phyloP scores from a whole-genome alignment of 2,329 filamentous ascomycete genomes.

The Colletotrichum truncatum region DNA sequence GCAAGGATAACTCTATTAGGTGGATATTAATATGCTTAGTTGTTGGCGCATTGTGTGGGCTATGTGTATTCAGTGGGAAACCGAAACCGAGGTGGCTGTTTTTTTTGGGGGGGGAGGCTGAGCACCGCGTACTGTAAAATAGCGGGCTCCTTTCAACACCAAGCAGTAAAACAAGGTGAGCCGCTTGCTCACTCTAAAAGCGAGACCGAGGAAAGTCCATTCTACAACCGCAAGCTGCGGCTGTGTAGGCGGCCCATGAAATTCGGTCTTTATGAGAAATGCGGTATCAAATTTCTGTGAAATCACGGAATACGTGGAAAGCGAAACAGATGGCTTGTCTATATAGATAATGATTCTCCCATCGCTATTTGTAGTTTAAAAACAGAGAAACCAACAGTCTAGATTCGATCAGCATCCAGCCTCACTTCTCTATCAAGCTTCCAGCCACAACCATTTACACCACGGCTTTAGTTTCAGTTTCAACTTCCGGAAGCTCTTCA shows the following conservation, averaged over 20 bases:
- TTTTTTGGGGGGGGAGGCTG: constrained; percentile 10
- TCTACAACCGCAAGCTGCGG: neutral
- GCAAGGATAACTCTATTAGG: constrained; percentile 16
- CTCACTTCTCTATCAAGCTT: neutral
- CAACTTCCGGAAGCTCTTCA: neutral
- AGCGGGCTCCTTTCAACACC: neutral
- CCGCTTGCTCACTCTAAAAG: neutral
- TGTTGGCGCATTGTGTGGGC: neutral
- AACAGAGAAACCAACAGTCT: neutral
- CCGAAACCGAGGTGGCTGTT: constrained; percentile 17
- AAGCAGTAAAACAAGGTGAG: no score
- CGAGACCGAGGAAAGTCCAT: constrained; percentile 13
- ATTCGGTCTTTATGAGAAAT: neutral
- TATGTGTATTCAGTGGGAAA: neutral
- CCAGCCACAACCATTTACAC: neutral
- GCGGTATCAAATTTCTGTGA: neutral
- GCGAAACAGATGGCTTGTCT: neutral
- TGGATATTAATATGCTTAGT: constrained; percentile 11
- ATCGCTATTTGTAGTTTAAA: neutral
- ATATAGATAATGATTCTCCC: neutral
- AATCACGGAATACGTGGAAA: neutral
- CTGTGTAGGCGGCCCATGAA: neutral
- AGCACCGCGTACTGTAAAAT: neutral
- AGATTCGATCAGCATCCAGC: neutral
- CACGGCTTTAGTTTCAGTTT: neutral